These are phyloP conservation scores for Fusarium tricinctum DNA, from an alignment of 2,329 filamentous ascomycete species.

Conservation along the genomic window DNA sequence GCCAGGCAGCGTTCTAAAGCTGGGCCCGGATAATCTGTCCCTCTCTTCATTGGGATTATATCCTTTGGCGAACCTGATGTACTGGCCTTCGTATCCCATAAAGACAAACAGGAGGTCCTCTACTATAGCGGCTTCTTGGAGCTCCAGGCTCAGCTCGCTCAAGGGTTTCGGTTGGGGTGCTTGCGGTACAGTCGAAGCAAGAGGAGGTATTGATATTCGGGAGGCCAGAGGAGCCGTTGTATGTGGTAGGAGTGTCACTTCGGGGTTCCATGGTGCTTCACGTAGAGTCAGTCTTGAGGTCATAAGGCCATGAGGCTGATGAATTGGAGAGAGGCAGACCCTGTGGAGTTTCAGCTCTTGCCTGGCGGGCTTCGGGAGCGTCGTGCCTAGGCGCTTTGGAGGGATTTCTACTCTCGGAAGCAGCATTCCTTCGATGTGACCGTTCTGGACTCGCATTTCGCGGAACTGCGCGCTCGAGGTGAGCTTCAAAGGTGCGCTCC, in stretches of 20 bases:
- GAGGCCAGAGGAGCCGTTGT: conserved; percentile 80
- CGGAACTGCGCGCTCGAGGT: conserved; percentile 71
- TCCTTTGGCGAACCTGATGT: conserved; percentile 85
- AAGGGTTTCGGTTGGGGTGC: conserved; percentile 79
- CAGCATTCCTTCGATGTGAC: conserved; percentile 61
- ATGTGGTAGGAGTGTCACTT: conserved; percentile 78
- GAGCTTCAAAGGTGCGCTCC: conserved; percentile 70
- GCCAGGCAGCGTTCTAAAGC: conserved; percentile 83
- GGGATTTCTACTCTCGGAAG: conserved; percentile 55
- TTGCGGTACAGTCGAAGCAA: conserved; percentile 80
- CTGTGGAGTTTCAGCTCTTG: conserved; percentile 63
- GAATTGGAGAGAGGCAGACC: conserved; percentile 55
- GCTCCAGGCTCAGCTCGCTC: conserved; percentile 78
- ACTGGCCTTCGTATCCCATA: conserved; percentile 99
- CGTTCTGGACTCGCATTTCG: conserved; percentile 72
- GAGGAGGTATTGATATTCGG: conserved; percentile 73
- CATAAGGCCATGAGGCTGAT: background rate
- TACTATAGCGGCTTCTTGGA: conserved; percentile 87
- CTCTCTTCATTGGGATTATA: conserved; percentile 90
- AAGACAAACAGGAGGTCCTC: conserved; percentile 95
- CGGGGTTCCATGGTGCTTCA: conserved; percentile 79
- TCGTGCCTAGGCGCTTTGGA: conserved; percentile 59
- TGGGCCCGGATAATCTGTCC: conserved; percentile 85
- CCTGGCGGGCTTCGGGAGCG: conserved; percentile 59
- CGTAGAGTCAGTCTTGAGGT: conserved; percentile 38